Conservation (phyloP, 164 flowering plant species). For the Piper betle region DNA sequence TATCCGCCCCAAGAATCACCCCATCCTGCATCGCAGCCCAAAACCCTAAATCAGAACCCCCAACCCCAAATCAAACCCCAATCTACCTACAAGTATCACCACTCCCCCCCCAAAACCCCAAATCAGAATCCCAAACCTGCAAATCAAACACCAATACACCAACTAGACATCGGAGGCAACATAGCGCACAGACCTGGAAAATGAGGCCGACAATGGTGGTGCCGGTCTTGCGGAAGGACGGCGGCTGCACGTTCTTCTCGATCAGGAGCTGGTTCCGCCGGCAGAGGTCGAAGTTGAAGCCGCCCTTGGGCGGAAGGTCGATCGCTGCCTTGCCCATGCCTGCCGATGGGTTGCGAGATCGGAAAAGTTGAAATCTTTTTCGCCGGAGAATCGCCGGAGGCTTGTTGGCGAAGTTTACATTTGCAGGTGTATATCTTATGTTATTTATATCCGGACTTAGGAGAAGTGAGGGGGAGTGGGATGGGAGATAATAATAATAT, state of each 20-base stretch:
- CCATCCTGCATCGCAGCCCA: slow-evolving; percentile 52
- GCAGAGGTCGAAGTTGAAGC: slow-evolving; percentile 65
- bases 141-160: not conserved
- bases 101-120: not conserved
- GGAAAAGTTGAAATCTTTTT: too few relatives aligned
- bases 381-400: too few relatives aligned
- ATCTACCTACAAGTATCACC: not conserved
- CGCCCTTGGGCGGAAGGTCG: slow-evolving; percentile 42
- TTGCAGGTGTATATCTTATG: too few relatives aligned
- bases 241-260: slow-evolving; percentile 37
- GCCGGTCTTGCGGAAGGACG: slow-evolving; percentile 61
- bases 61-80: not conserved
- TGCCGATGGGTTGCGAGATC: too few relatives aligned
- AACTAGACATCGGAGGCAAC: not conserved
- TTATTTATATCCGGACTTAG: too few relatives aligned
- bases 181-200: slow-evolving; percentile 34
- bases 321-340: slow-evolving; percentile 33
- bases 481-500: too few relatives aligned
- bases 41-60: not conserved
- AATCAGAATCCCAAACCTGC: not conserved
- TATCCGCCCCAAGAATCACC: slow-evolving; percentile 94
- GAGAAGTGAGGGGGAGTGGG: too few relatives aligned
- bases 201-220: slow-evolving; percentile 79
- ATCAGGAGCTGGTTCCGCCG: slow-evolving; percentile 55
- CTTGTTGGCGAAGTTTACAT: too few relatives aligned